These are phyloP conservation scores for Leccinum obscurum DNA, from an alignment of 768 basidiomycete genomes.

Conservation along the genomic window DNA sequence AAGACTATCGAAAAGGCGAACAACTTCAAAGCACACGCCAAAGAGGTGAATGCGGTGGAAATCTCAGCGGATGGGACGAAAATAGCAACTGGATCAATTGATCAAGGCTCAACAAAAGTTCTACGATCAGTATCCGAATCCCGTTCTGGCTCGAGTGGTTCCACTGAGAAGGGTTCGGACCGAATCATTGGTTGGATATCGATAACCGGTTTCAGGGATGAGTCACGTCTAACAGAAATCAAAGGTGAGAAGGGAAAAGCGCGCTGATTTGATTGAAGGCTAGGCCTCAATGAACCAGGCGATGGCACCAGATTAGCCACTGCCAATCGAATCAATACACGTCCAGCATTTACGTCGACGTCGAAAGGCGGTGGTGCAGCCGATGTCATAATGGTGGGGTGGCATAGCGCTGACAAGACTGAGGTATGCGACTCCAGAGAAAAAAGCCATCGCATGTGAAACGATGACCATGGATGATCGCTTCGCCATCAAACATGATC, in stretches of 20 bases:
- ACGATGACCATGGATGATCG: constrained; percentile 16
- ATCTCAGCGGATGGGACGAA: not conserved
- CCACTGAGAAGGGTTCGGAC: too few relatives aligned
- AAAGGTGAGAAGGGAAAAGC: not conserved
- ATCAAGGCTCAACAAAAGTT: too few relatives aligned
- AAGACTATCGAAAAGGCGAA: not conserved
- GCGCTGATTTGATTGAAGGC: not conserved
- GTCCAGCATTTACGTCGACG: not conserved
- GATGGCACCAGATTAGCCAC: constrained; percentile 11
- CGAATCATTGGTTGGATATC: too few relatives aligned
- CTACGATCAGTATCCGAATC: too few relatives aligned
- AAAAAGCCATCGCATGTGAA: not conserved
- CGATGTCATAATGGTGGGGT: not conserved
- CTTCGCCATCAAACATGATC: constrained; percentile 19
- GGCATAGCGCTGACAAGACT: not conserved
- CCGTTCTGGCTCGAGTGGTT: too few relatives aligned
- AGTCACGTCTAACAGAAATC: not conserved
- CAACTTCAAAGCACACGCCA: not conserved
- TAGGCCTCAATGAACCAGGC: constrained; percentile 15
- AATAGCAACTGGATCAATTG: not conserved
- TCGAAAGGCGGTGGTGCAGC: not conserved
- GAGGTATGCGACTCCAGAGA: not conserved
- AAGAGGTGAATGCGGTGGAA: not conserved
- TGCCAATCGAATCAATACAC: not conserved
- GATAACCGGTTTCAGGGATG: not conserved